A percentile compares a stretch with the other conserved stretches of the same genome.
Conservation (phyloP, 257 asterid species). For the Primulina tabacum region DNA sequence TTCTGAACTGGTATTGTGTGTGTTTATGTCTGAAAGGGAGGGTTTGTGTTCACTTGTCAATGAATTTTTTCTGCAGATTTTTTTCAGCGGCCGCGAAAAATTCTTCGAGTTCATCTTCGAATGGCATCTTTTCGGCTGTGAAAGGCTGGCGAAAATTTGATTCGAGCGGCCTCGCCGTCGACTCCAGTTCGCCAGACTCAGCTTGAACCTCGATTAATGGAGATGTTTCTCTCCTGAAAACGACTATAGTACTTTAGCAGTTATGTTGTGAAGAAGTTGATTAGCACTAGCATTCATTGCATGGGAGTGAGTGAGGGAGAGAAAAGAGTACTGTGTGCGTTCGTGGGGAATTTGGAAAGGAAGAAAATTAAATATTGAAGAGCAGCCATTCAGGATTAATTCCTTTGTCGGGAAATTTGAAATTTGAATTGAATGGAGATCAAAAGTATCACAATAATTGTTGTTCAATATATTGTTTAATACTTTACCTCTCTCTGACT, state of each 20-base stretch:
- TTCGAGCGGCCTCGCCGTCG: slow-evolving; percentile 31
- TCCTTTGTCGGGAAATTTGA: slow-evolving; percentile 26
- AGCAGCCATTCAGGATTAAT: slow-evolving; percentile 8
- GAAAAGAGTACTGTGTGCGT: background rate
- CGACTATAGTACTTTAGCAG: background rate
- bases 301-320: slow-evolving; percentile 17
- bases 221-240: slow-evolving; percentile 39
- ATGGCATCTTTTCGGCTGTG: slow-evolving; percentile 38
- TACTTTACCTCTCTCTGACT: slow-evolving; percentile 40
- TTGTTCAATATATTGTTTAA: slow-evolving; percentile 1
- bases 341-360: slow-evolving; percentile 2
- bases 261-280: slow-evolving; percentile 13
- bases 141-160: slow-evolving; percentile 25
- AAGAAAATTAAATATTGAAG: slow-evolving; percentile 9
- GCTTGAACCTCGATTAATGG: slow-evolving; percentile 33
- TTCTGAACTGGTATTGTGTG: background rate
- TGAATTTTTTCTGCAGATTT: slow-evolving; percentile 40
- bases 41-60: slow-evolving; percentile 38
- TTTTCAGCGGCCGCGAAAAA: slow-evolving; percentile 59
- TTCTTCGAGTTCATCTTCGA: slow-evolving; percentile 49
- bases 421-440: slow-evolving; percentile 35
- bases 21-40: background rate
- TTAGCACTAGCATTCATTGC: slow-evolving; percentile 14
- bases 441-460: slow-evolving; percentile 25
- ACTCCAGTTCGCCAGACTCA: slow-evolving; percentile 38